Conservation (phyloP, 2,329 filamentous ascomycete genomes). For the Neoscytalidium dimidiatum region DNA sequence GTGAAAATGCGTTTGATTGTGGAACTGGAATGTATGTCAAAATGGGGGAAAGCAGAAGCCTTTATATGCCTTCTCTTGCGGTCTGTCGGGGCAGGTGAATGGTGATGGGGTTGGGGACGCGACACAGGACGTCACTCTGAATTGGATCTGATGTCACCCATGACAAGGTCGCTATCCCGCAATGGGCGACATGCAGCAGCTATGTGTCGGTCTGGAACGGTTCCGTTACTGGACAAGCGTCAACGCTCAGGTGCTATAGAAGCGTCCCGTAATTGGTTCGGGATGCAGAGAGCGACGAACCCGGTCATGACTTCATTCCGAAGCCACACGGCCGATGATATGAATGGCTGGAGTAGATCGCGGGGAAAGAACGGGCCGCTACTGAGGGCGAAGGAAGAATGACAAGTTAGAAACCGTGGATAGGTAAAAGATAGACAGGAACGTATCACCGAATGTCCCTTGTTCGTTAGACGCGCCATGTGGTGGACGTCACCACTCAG, state of each 20-base stretch:
- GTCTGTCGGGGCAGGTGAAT: background rate
- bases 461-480: background rate
- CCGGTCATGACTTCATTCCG: background rate
- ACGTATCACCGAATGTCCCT: background rate
- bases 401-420: background rate
- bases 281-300: background rate
- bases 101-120: background rate
- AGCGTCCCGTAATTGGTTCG: background rate
- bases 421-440: background rate
- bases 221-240: background rate
- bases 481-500: conserved; percentile 7
- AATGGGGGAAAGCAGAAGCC: background rate
- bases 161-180: background rate
- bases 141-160: background rate
- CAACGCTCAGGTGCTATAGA: too few species aligned
- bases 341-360: background rate
- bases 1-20: background rate
- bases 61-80: background rate
- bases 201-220: background rate
- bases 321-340: background rate
- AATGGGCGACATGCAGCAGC: background rate
- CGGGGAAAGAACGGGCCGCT: background rate
- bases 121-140: background rate
- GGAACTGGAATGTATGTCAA: too few species aligned
- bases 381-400: background rate